A percentile compares a stretch with the other conserved stretches of the same genome.
Conservation (phyloP, 2,329 filamentous ascomycete genomes). For the Talaromyces sp. region DNA sequence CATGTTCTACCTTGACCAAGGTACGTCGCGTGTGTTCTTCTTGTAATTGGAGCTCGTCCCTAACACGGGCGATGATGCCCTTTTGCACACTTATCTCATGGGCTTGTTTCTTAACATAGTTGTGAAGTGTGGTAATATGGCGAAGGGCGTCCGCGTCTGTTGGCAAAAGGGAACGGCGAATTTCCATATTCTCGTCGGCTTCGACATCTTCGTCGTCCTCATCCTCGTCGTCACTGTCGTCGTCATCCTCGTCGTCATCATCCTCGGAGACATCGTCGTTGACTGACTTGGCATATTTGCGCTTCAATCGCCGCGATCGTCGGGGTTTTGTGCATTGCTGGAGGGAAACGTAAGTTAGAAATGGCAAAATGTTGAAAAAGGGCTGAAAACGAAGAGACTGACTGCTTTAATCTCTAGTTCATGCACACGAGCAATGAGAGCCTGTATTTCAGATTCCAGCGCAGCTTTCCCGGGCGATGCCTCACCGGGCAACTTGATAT, state of each 20-base stretch:
- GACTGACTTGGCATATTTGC: conserved; percentile 33
- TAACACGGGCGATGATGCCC: conserved; percentile 77
- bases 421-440: conserved; percentile 70
- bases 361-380: background rate
- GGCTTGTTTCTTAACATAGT: conserved; percentile 89
- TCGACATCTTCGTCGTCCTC: conserved; percentile 46
- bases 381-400: conserved; percentile 16
- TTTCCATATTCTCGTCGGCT: background rate
- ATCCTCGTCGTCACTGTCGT: conserved; percentile 37
- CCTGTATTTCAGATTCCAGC: conserved; percentile 76
- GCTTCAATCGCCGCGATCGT: conserved; percentile 30
- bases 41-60: conserved; percentile 77
- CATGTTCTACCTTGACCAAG: conserved; percentile 74
- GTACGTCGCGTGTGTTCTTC: conserved; percentile 78
- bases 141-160: conserved; percentile 52
- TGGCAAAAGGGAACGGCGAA: conserved; percentile 44
- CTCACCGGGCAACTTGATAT: conserved; percentile 69
- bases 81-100: conserved; percentile 85
- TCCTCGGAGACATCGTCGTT: conserved; percentile 17
- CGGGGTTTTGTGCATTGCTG: conserved; percentile 32
- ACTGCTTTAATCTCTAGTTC: conserved; percentile 74
- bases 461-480: conserved; percentile 68
- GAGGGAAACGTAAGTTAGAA: conserved; percentile 17
- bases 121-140: conserved; percentile 72
- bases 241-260: conserved; percentile 11